A percentile compares a stretch with the other conserved stretches of the same genome.
Evolutionary conservation across 2,329 filamentous ascomycete species (phyloP).

Genomic region (Fonsecaea multimorphosa): DNA sequence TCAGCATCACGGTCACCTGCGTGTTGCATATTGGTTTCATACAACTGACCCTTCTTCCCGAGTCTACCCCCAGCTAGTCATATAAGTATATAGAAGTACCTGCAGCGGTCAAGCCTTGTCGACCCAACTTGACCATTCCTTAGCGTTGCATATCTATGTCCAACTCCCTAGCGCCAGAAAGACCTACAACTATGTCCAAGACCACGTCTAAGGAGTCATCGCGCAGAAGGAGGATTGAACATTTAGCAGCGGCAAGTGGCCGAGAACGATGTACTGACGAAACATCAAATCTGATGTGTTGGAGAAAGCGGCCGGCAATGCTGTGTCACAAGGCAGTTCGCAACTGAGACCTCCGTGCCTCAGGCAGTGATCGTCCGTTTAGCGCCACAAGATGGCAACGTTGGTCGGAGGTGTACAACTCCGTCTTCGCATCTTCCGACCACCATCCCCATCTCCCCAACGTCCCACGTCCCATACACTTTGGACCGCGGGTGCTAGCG

Average conservation of each 20-base stretch:
- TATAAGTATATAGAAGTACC: background rate
- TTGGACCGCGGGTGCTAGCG: background rate
- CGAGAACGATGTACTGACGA: background rate
- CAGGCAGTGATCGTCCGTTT: background rate
- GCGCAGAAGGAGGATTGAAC: background rate
- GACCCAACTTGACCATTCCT: background rate
- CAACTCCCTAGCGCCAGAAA: background rate
- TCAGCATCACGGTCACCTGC: background rate
- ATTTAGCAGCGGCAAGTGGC: background rate
- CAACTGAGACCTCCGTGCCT: background rate
- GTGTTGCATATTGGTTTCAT: background rate
- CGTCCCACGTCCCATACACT: background rate
- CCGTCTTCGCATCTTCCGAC: background rate
- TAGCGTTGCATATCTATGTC: background rate
- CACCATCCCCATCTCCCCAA: background rate
- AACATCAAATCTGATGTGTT: background rate
- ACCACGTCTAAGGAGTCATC: background rate
- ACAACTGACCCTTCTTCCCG: background rate
- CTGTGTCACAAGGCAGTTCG: background rate
- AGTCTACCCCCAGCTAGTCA: background rate
- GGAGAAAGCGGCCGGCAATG: background rate
- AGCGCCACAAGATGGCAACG: background rate
- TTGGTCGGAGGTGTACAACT: background rate
- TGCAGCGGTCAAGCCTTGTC: background rate
- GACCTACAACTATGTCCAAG: background rate